phyloP scores from a whole-genome alignment of 345 rosid species.

The Dovyalis caffra region DNA sequence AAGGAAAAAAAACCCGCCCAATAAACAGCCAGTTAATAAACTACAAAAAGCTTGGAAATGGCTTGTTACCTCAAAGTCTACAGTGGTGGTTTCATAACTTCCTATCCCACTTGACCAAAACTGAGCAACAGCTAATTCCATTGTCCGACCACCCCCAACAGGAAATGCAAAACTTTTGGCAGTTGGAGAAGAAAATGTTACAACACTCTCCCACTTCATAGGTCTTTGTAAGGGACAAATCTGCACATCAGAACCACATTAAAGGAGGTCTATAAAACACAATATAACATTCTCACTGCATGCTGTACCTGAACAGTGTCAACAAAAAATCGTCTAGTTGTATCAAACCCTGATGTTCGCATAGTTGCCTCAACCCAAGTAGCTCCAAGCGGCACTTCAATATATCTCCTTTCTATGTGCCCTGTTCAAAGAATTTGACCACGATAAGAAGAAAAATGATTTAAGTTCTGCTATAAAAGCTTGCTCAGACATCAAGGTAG shows the following conservation, averaged over 20 bases:
- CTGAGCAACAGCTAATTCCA: slow-evolving; percentile 94
- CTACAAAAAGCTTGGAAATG: background rate
- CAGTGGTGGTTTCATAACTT: slow-evolving; percentile 72
- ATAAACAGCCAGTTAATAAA: background rate
- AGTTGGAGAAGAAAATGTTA: slow-evolving; percentile 76
- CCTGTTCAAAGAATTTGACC: slow-evolving; percentile 42
- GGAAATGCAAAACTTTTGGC: slow-evolving; percentile 77
- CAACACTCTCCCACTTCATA: slow-evolving; percentile 74
- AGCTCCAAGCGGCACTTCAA: slow-evolving; percentile 87
- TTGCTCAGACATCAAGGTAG: background rate
- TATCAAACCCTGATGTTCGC: slow-evolving; percentile 81
- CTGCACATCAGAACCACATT: slow-evolving; percentile 49
- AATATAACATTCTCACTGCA: slow-evolving; percentile 10
- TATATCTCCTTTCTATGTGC: slow-evolving; percentile 81
- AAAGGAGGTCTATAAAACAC: slow-evolving; percentile 20
- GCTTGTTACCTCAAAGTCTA: slow-evolving; percentile 84
- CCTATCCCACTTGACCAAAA: slow-evolving; percentile 99
- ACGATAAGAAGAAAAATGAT: background rate
- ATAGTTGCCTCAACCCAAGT: slow-evolving; percentile 96
- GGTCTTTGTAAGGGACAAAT: slow-evolving; percentile 91
- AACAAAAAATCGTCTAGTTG: slow-evolving; percentile 74
- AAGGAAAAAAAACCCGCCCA: background rate
- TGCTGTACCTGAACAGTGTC: slow-evolving; percentile 81
- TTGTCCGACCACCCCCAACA: slow-evolving; percentile 82
- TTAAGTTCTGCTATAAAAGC: background rate